phyloP scores from a whole-genome alignment of 1,284 basidiomycete genomes.

The Rhodotorula glutinis region DNA sequence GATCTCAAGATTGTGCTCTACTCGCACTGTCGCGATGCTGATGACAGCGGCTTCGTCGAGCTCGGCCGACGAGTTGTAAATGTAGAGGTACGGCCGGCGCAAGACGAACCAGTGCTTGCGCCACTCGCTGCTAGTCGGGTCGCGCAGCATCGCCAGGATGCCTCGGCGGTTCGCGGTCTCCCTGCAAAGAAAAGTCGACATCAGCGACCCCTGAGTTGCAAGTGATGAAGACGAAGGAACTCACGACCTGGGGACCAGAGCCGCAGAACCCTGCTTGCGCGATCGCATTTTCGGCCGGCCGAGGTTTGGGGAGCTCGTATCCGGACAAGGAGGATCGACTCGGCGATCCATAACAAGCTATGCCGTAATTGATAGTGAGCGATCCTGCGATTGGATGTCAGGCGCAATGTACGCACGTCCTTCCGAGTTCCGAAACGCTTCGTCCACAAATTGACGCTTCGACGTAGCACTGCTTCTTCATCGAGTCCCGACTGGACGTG shows the following conservation, averaged over 20 bases:
- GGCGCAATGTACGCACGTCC: no score
- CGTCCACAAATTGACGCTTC: conserved; percentile 73
- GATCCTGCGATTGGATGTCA: no score
- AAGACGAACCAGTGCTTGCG: conserved; percentile 80
- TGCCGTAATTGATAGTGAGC: no score
- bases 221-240: conserved; percentile 27
- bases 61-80: conserved; percentile 77
- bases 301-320: no score
- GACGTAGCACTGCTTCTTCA: conserved; percentile 60
- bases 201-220: background rate
- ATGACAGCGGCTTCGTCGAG: conserved; percentile 74
- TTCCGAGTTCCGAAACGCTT: conserved; percentile 56
- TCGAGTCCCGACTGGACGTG: background rate
- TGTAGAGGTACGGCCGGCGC: conserved; percentile 82
- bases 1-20: conserved; percentile 81
- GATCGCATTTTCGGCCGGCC: conserved; percentile 37
- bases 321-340: no score
- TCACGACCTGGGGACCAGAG: conserved; percentile 67
- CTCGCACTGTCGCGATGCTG: conserved; percentile 76
- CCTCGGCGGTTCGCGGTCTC: conserved; percentile 82
- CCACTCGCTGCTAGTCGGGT: conserved; percentile 78
- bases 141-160: conserved; percentile 69
- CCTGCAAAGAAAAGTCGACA: conserved; percentile 50
- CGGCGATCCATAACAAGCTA: no score
- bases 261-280: conserved; percentile 67